Percentiles rank a stretch among this genome's conserved stretches.
Conservation (phyloP, 2,329 filamentous ascomycete species). For the Alternaria arborescens region DNA sequence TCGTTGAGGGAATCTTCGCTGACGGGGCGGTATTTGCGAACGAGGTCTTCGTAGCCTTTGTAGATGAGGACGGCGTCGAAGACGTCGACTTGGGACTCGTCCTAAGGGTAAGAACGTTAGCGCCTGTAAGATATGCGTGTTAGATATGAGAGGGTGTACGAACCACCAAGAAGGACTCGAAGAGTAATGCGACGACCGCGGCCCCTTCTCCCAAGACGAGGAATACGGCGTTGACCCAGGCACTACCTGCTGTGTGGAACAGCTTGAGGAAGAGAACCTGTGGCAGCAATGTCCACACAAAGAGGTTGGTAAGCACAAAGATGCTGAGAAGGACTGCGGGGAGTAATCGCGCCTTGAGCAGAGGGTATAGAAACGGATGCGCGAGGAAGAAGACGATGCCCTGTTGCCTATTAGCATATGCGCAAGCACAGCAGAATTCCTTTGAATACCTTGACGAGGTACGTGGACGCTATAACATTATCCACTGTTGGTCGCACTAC, state of each 20-base stretch:
- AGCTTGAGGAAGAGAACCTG: slow-evolving; percentile 88
- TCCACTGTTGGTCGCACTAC: slow-evolving; percentile 41
- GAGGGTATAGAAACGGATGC: slow-evolving; percentile 82
- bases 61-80: slow-evolving; percentile 83
- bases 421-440: background rate
- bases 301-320: slow-evolving; percentile 84
- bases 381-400: slow-evolving; percentile 84
- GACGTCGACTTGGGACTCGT: slow-evolving; percentile 78
- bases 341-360: slow-evolving; percentile 79
- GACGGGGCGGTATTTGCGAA: slow-evolving; percentile 60
- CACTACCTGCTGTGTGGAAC: slow-evolving; percentile 80
- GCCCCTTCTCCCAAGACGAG: slow-evolving; percentile 77
- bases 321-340: slow-evolving; percentile 83
- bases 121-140: background rate
- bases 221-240: slow-evolving; percentile 90
- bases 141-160: background rate
- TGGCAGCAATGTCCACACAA: slow-evolving; percentile 86
- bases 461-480: slow-evolving; percentile 37
- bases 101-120: slow-evolving; percentile 44
- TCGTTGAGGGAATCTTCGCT: slow-evolving; percentile 72
- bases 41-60: slow-evolving; percentile 69
- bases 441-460: slow-evolving; percentile 41
- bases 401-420: slow-evolving; percentile 46
- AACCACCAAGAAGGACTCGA: slow-evolving; percentile 60
- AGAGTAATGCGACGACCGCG: slow-evolving; percentile 66